These are phyloP conservation scores for Aspergillus flavus DNA, from an alignment of 2,329 filamentous ascomycete genomes.

Conservation along the genomic window DNA sequence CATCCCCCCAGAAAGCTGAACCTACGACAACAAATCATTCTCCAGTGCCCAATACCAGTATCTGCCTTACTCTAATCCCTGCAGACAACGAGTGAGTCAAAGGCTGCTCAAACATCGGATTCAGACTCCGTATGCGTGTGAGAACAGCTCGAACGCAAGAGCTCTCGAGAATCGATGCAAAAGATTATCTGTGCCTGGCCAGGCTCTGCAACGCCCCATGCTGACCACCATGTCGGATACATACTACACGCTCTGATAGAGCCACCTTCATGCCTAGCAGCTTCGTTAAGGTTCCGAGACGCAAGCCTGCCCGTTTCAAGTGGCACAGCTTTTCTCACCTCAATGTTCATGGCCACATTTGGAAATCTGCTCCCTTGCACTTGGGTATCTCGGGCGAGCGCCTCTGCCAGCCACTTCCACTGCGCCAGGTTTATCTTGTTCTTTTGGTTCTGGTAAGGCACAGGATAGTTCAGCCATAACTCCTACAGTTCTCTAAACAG, in stretches of 20 bases:
- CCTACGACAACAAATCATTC: not conserved
- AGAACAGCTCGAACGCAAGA: not conserved
- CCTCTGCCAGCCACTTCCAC: not conserved
- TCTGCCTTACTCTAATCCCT: slow-evolving; percentile 1
- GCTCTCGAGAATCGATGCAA: not conserved
- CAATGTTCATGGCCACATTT: not conserved
- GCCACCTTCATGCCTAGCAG: not conserved
- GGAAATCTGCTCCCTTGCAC: not conserved
- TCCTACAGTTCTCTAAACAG: not conserved
- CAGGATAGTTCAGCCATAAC: not conserved
- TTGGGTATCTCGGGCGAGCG: not conserved
- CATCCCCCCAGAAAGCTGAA: not conserved
- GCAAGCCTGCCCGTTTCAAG: not conserved
- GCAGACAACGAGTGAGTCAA: not conserved
- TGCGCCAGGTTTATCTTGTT: not conserved
- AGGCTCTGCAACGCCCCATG: not conserved
- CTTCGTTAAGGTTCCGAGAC: slow-evolving; percentile 2
- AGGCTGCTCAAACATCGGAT: not conserved
- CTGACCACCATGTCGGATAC: slow-evolving; percentile 8
- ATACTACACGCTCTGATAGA: not conserved
- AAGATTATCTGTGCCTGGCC: not conserved
- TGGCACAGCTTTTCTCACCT: not conserved
- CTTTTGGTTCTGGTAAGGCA: not conserved
- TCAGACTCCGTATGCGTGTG: not conserved
- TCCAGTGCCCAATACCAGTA: not conserved